A percentile compares a stretch with the other conserved stretches of the same genome.
Conservation (phyloP, 2,329 filamentous ascomycete species). For the Microdochium paspali region DNA sequence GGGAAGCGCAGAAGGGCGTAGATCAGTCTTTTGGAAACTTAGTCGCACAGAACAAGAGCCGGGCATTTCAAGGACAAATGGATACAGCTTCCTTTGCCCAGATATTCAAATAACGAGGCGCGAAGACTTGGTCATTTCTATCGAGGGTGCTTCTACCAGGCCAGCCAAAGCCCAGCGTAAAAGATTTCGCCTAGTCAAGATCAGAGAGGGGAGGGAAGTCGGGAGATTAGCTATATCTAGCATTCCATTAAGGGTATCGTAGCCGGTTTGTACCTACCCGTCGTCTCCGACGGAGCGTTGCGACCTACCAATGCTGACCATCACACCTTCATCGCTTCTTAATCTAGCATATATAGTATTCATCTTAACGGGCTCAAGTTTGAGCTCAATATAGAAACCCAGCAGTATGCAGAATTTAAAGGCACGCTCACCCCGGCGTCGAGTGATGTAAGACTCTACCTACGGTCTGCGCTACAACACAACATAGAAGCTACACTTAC, state of each 20-base stretch:
- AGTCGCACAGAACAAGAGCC: conserved; percentile 2
- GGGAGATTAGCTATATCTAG: neutral
- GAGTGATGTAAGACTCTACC: neutral
- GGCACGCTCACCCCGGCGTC: neutral
- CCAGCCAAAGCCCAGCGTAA: neutral
- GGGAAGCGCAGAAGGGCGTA: conserved; percentile 5
- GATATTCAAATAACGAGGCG: conserved; percentile 3
- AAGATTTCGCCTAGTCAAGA: neutral
- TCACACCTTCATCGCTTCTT: conserved; percentile 1
- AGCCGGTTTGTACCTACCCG: neutral
- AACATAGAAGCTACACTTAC: conserved; percentile 1
- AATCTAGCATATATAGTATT: neutral
- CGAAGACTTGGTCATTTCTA: neutral
- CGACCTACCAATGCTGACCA: neutral
- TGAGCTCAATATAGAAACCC: conserved; percentile 1
- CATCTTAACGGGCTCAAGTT: conserved; percentile 1
- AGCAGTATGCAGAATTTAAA: neutral
- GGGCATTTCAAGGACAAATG: conserved; percentile 8
- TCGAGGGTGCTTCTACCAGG: neutral
- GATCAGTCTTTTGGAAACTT: conserved; percentile 4
- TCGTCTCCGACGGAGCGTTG: neutral
- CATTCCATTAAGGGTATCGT: conserved; percentile 1
- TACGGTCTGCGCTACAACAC: conserved; percentile 1
- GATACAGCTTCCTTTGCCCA: conserved; percentile 6
- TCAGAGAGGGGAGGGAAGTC: neutral